These are phyloP conservation scores for Avena eriantha DNA, from an alignment of 176 grass and related monocot species.

Conservation along the genomic window DNA sequence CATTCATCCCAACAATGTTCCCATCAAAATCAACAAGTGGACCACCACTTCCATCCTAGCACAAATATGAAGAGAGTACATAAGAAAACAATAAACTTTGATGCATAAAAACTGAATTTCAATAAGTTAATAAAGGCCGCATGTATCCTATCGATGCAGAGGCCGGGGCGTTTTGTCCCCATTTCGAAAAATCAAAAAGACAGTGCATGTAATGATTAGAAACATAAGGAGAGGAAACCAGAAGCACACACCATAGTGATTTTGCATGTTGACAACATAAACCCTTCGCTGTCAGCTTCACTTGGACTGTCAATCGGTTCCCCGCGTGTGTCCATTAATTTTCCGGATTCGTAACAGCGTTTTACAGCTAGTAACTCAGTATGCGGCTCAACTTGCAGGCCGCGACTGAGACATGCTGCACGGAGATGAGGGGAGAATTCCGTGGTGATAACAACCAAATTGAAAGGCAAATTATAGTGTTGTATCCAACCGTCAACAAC, in stretches of 20 bases:
- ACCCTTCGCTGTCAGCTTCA: not conserved
- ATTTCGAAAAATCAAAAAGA: too few species aligned
- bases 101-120: too few species aligned
- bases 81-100: not conserved
- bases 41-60: conserved; percentile 15
- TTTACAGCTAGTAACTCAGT: not conserved
- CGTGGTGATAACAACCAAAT: not conserved
- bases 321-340: not conserved
- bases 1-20: conserved; percentile 23
- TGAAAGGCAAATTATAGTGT: not conserved
- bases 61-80: conserved; percentile 11
- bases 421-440: not conserved
- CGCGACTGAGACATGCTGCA: not conserved
- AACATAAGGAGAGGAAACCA: not conserved
- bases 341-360: not conserved
- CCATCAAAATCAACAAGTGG: conserved; percentile 12
- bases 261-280: not conserved
- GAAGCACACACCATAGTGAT: not conserved
- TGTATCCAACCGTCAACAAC: not conserved
- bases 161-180: too few species aligned
- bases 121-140: too few species aligned
- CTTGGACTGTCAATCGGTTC: not conserved
- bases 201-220: not conserved
- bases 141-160: too few species aligned
- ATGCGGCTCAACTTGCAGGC: not conserved